A percentile compares a stretch with the other conserved stretches of the same genome.
phyloP scores from a whole-genome alignment of 1,284 basidiomycete genomes.

The Apiotrichum montevideense region DNA sequence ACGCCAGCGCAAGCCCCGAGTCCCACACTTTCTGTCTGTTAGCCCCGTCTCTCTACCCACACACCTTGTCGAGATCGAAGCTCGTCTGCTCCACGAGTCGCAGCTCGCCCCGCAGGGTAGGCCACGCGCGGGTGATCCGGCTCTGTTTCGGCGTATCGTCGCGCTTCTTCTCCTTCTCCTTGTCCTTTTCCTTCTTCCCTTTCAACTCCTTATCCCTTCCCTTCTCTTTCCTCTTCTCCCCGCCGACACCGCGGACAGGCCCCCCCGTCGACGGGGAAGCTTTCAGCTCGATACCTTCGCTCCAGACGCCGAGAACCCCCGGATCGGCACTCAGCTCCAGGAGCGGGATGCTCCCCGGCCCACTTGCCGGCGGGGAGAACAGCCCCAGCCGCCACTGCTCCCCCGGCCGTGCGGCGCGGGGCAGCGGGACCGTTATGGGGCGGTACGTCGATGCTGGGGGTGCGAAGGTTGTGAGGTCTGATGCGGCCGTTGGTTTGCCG shows the following conservation, averaged over 20 bases:
- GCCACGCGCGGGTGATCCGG: constrained; percentile 59
- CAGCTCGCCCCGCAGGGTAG: constrained; percentile 46
- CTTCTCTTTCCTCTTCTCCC: neutral
- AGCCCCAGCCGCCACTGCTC: constrained; percentile 62
- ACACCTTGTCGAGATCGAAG: constrained; percentile 82
- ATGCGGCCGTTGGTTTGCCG: constrained; percentile 18
- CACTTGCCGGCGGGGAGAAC: constrained; percentile 29
- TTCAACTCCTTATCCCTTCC: constrained; percentile 7
- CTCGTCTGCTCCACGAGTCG: constrained; percentile 69
- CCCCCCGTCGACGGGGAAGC: constrained; percentile 8
- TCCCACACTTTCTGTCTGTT: constrained; percentile 78
- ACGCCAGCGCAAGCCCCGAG: constrained; percentile 70
- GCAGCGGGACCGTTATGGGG: constrained; percentile 60
- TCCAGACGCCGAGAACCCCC: constrained; percentile 39
- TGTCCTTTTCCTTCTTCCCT: constrained; percentile 10
- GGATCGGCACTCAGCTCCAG: constrained; percentile 8
- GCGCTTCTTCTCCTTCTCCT: constrained; percentile 20
- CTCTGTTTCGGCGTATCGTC: constrained; percentile 59
- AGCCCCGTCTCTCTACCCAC: constrained; percentile 12
- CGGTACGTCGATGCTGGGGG: constrained; percentile 63
- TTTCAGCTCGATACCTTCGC: constrained; percentile 35
- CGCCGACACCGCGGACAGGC: neutral
- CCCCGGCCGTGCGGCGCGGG: constrained; percentile 52
- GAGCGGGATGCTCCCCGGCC: neutral
- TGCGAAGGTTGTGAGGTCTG: constrained; percentile 65